Evolutionary conservation across 2,329 filamentous ascomycete species (phyloP), one percentile per base, ranked within the genome.

Genomic region (Fusarium pseudocircinatum): DNA sequence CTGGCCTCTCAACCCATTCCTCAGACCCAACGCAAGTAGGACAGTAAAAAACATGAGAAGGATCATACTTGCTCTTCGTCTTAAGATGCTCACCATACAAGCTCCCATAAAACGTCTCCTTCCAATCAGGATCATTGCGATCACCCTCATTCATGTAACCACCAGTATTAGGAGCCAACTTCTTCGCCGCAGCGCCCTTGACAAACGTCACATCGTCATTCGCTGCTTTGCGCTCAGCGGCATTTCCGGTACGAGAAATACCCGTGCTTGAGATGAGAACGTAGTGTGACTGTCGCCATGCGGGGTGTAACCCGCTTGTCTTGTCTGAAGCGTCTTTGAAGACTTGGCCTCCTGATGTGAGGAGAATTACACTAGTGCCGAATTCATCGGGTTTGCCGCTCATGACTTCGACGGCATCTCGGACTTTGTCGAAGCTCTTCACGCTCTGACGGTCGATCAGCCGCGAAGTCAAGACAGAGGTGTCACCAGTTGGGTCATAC

Each of bases 21-120:
- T 73, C 70, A 4, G 70, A 70, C 10, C 70, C 70, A 18, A 73
- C 70, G 20, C 70, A 73, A 7, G 70, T 73, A 7, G 70, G 70
- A 7, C 70, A 73, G 20, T 71, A 73, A 10, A 73, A 71, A 4
- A 60, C n/a, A 50, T 73, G 63, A 4, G 10, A 60, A 8, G 70
- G 70, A n/a, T 73, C 70, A 24, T 70, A 73, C 37, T 63, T 73
- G 12, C 20, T 65, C 53, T 73, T 73, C 1, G 66, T 57, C 24
- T 18, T 42, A 0, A 73, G 24, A 14, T 73, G 70, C 15, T 22
- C 36, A 0, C 40, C 14, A n/a, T 73, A 71, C 1, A 73, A 9
- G 7, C 47, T 58, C 0, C 66, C 70, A 8, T 73, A 73, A 2
- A 73, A 73, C 4, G 66, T 37, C 2, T 6, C 5, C 42, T 46